These are phyloP conservation scores for Athelia sp. DNA, from an alignment of 1,284 basidiomycete genomes.

Conservation along the genomic window DNA sequence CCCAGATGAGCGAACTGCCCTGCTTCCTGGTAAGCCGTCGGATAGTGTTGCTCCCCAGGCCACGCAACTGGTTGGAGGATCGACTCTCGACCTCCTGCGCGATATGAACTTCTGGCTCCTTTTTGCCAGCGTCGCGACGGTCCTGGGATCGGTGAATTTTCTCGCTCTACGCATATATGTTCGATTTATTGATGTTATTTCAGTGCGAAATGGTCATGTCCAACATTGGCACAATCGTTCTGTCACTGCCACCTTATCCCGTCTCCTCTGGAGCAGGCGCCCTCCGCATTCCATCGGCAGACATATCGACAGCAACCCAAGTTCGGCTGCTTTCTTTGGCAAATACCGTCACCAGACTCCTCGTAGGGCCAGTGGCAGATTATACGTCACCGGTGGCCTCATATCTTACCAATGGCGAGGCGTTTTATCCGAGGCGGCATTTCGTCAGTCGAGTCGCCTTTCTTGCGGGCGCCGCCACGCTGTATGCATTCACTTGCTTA, in stretches of 20 bases:
- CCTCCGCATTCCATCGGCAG: constrained; percentile 18
- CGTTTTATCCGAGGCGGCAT: constrained; percentile 40
- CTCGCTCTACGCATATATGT: constrained; percentile 7
- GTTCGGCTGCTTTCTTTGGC: constrained; percentile 65
- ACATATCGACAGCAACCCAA: constrained; percentile 45
- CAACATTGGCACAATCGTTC: constrained; percentile 71
- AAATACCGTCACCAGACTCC: constrained; percentile 66
- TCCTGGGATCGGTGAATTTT: constrained; percentile 41
- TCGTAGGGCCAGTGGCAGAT: constrained; percentile 68
- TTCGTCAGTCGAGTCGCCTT: constrained; percentile 58
- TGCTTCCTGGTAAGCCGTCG: constrained; percentile 28
- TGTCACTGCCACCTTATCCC: constrained; percentile 45
- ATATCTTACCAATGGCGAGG: constrained; percentile 30
- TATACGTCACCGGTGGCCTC: constrained; percentile 55
- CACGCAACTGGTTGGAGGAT: constrained; percentile 24
- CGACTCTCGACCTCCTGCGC: constrained; percentile 39
- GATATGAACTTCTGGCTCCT: constrained; percentile 61
- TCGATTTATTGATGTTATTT: constrained; percentile 25
- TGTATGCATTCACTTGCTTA: constrained; percentile 45
- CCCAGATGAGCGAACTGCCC: constrained; percentile 36
- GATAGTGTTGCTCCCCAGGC: constrained; percentile 14
- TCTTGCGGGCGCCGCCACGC: constrained; percentile 39
- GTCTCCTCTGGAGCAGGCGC: constrained; percentile 14
- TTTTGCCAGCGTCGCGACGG: constrained; percentile 26
- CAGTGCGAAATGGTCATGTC: constrained; percentile 80